Conservation (phyloP, 2,329 filamentous ascomycete species). For the Cercospora sesami region DNA sequence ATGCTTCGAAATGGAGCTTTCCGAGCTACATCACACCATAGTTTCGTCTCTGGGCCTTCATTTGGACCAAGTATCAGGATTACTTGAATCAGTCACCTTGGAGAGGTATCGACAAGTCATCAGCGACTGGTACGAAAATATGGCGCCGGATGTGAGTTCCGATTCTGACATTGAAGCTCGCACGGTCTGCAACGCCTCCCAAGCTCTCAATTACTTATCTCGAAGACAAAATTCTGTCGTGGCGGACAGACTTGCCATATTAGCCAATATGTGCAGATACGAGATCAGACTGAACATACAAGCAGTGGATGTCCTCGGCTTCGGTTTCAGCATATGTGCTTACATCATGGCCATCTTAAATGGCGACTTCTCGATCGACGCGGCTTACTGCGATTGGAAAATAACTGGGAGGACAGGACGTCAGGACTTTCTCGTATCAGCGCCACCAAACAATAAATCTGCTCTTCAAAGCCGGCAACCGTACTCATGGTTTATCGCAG, state of each 20-base stretch:
- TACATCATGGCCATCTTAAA: not conserved
- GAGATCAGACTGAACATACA: not conserved
- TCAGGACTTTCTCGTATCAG: not conserved
- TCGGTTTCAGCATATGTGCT: not conserved
- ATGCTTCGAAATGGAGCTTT: not conserved
- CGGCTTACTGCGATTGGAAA: not conserved
- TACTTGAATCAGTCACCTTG: not conserved
- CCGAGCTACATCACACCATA: not conserved
- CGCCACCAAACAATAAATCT: not conserved
- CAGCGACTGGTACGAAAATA: not conserved
- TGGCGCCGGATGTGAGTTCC: not conserved
- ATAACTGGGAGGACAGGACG: not conserved
- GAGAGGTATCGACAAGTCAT: not conserved
- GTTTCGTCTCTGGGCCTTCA: not conserved
- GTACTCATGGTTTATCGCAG: not conserved
- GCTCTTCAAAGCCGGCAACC: not conserved
- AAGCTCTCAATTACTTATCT: not conserved
- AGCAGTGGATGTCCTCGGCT: not conserved
- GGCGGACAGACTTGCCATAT: not conserved
- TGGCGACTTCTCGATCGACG: not conserved
- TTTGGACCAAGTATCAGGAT: not conserved
- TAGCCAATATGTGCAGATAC: not conserved
- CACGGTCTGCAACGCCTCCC: not conserved
- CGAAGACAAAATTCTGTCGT: not conserved
- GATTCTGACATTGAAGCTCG: not conserved